phyloP scores from a whole-genome alignment of 225 moss, liverwort and hornwort species.

The Thuidium tamariscinum region DNA sequence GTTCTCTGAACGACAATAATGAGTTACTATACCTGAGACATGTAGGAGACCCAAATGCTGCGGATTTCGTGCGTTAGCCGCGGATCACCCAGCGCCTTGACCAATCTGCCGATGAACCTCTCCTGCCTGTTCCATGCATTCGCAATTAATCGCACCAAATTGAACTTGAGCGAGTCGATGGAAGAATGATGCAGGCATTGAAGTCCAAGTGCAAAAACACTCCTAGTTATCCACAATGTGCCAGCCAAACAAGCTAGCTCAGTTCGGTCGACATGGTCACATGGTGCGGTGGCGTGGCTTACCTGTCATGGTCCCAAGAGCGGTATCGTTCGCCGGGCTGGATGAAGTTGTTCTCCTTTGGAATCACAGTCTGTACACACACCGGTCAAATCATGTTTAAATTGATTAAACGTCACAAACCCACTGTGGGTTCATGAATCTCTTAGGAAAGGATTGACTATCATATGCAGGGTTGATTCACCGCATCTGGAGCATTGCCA shows the following conservation, averaged over 20 bases:
- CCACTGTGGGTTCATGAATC: neutral
- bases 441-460: neutral
- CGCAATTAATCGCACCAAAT: neutral
- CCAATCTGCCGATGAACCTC: neutral
- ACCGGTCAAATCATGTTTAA: neutral
- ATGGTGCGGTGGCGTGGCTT: neutral
- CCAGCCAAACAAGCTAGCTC: neutral
- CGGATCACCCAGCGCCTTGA: neutral
- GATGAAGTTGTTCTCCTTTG: neutral
- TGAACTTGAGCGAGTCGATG: neutral
- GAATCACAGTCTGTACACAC: neutral
- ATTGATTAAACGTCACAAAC: neutral
- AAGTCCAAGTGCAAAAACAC: neutral
- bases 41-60: neutral
- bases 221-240: neutral
- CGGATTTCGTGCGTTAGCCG: neutral
- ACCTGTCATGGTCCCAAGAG: neutral
- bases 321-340: neutral
- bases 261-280: neutral
- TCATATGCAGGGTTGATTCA: neutral
- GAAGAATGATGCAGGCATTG: neutral
- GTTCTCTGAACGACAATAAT: neutral
- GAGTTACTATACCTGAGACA: neutral
- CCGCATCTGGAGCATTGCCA: neutral
- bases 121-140: neutral